Evolutionary conservation across 2,329 filamentous ascomycete genomes (phyloP).

Genomic region (Beauveria pseudobassiana): DNA sequence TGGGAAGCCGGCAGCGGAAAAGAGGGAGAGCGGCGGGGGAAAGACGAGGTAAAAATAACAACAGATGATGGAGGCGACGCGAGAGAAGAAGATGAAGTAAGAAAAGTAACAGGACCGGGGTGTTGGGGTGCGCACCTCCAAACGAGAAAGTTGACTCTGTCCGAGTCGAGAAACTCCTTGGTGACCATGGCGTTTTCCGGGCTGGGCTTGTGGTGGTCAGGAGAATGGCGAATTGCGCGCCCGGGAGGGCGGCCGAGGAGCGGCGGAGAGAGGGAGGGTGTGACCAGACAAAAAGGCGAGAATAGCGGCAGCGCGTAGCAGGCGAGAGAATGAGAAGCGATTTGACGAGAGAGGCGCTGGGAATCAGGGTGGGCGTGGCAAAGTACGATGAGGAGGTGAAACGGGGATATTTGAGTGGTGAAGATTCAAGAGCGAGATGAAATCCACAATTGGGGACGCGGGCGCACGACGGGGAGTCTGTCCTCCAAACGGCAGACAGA

Average conservation of each 20-base stretch:
- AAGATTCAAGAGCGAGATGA: conserved; percentile 28
- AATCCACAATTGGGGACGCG: conserved; percentile 21
- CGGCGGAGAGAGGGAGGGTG: neutral
- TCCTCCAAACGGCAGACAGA: neutral
- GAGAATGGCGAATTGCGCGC: conserved; percentile 4
- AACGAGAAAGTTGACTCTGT: conserved; percentile 63
- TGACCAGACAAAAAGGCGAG: neutral
- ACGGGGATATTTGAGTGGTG: conserved; percentile 19
- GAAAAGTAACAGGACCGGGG: conserved; percentile 20
- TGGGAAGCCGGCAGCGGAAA: conserved; percentile 4
- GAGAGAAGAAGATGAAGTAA: conserved; percentile 15
- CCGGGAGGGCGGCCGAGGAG: conserved; percentile 5
- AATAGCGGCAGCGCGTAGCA: neutral
- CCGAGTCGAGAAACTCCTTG: conserved; percentile 57
- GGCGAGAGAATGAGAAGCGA: neutral
- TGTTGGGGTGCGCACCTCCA: conserved; percentile 52
- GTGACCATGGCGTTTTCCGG: conserved; percentile 33
- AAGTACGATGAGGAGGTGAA: conserved; percentile 15
- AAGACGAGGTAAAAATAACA: neutral
- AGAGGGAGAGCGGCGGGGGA: neutral
- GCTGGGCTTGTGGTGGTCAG: neutral
- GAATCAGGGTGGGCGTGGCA: conserved; percentile 14
- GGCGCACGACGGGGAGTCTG: neutral
- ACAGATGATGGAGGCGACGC: conserved; percentile 10
- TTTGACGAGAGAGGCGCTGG: conserved; percentile 9